Evolutionary conservation across 805 yeast species (phyloP).

Genomic region (Candida caryicola): DNA sequence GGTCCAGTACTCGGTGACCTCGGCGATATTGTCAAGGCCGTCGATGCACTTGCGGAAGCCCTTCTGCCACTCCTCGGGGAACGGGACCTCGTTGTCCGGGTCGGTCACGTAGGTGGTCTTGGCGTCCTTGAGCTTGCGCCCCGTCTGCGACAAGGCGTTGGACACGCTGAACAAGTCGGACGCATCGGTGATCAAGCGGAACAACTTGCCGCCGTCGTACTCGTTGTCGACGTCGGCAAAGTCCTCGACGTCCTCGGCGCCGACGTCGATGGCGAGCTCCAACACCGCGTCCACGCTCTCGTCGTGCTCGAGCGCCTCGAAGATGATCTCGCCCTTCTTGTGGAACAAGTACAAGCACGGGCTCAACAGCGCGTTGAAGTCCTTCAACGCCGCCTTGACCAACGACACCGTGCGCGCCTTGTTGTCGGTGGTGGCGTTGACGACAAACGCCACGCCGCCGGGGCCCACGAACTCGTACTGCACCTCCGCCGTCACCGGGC

Average conservation of each 20-base stretch:
- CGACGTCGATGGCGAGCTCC: slow-evolving; percentile 72
- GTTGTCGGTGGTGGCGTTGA: slow-evolving; percentile 88
- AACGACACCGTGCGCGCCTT: slow-evolving; percentile 75
- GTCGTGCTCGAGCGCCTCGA: slow-evolving; percentile 39
- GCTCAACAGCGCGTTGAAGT: slow-evolving; percentile 65
- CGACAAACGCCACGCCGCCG: slow-evolving; percentile 81
- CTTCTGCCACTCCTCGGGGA: slow-evolving; percentile 50
- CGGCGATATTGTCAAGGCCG: slow-evolving; percentile 74
- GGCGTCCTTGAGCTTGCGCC: slow-evolving; percentile 64
- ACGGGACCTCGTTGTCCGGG: slow-evolving; percentile 54
- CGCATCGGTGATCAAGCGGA: slow-evolving; percentile 60
- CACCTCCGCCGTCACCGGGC: slow-evolving; percentile 44
- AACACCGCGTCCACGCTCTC: slow-evolving; percentile 61
- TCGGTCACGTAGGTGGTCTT: slow-evolving; percentile 68
- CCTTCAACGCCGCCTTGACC: slow-evolving; percentile 72
- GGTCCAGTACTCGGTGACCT: slow-evolving; percentile 75
- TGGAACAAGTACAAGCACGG: slow-evolving; percentile 80
- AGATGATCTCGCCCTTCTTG: slow-evolving; percentile 66
- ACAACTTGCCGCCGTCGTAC: slow-evolving; percentile 31
- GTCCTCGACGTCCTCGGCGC: slow-evolving; percentile 76
- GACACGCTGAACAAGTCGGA: slow-evolving; percentile 61
- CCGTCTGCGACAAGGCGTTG: slow-evolving; percentile 47
- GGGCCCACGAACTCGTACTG: slow-evolving; percentile 90
- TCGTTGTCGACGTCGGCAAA: slow-evolving; percentile 42
- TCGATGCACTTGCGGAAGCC: slow-evolving; percentile 56